phyloP scores from a whole-genome alignment of 176 grass and related monocot species.

The Panicum miliaceum region DNA sequence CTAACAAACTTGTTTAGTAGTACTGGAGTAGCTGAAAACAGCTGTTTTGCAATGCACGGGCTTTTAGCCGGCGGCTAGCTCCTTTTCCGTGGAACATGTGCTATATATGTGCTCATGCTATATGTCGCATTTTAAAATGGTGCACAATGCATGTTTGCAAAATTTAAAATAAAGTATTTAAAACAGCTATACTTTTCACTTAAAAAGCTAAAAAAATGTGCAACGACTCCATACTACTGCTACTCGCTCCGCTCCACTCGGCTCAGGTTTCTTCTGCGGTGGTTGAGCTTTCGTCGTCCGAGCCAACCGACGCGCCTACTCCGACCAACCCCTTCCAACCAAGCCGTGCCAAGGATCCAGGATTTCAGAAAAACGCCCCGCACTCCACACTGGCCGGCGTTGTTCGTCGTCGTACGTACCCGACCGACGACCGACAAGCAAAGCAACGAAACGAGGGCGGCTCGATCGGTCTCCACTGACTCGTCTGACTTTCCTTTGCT shows the following conservation, averaged over 20 bases:
- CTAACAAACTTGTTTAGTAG: neutral
- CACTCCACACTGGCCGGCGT: neutral
- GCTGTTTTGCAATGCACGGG: neutral
- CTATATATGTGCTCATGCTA: neutral
- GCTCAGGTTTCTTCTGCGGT: conserved; percentile 8
- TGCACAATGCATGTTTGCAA: neutral
- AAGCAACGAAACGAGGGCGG: too few species aligned
- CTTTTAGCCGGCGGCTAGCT: neutral
- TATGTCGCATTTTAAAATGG: too few species aligned
- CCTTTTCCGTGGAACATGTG: neutral
- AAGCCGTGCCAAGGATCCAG: neutral
- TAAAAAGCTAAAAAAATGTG: neutral
- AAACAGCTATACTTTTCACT: neutral
- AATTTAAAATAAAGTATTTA: neutral
- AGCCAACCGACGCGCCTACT: neutral
- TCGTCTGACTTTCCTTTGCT: too few species aligned
- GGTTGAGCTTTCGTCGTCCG: conserved; percentile 2
- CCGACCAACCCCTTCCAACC: neutral
- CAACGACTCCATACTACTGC: neutral
- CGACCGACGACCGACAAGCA: neutral
- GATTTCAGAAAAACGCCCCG: neutral
- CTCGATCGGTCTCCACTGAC: too few species aligned
- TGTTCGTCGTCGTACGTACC: neutral
- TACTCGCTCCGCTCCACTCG: fast-evolving
- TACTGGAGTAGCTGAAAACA: neutral